Evolutionary conservation across 495 filamentous ascomycete species (phyloP).

Genomic region (Penicillium macrosclerotiorum): DNA sequence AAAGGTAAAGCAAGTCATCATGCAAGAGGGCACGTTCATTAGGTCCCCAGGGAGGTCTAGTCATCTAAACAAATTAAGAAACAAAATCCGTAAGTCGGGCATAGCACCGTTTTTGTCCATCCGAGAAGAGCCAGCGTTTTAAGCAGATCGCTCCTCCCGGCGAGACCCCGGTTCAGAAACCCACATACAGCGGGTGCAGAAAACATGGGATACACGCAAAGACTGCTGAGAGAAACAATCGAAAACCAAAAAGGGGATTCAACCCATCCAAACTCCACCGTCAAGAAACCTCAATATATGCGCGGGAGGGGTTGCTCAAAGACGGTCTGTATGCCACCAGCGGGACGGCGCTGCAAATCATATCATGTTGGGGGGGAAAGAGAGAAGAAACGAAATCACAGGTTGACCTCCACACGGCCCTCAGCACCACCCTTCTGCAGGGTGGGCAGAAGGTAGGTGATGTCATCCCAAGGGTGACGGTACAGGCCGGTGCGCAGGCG

Average conservation of each 20-base stretch:
- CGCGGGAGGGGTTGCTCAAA: conserved; percentile 5
- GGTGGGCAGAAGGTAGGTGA: conserved; percentile 91
- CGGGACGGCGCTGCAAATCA: conserved; percentile 32
- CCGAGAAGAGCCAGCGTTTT: conserved; percentile 4
- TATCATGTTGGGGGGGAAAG: conserved; percentile 5
- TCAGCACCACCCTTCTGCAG: conserved; percentile 74
- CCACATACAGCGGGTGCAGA: conserved; percentile 32
- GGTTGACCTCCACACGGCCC: conserved; percentile 84
- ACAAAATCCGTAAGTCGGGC: conserved; percentile 30
- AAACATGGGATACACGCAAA: conserved; percentile 29
- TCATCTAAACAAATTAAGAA: conserved; percentile 32
- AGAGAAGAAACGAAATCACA: conserved; percentile 45
- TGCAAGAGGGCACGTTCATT: conserved; percentile 33
- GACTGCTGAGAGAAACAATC: conserved; percentile 33
- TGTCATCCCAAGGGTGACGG: conserved; percentile 98
- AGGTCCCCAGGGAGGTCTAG: conserved; percentile 27
- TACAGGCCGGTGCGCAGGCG: conserved; percentile 95
- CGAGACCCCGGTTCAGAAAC: conserved; percentile 31
- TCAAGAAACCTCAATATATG: conserved; percentile 19
- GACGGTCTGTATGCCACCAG: conserved; percentile 39
- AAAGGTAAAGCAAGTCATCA: conserved; percentile 11
- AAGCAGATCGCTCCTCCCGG: conserved; percentile 30
- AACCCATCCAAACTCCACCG: conserved; percentile 47
- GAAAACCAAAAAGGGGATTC: conserved; percentile 36
- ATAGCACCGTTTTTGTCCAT: conserved; percentile 22